A percentile compares a stretch with the other conserved stretches of the same genome.
phyloP scores from a whole-genome alignment of 352 stramenopile genomes.

The Globisporangium emineosum region DNA sequence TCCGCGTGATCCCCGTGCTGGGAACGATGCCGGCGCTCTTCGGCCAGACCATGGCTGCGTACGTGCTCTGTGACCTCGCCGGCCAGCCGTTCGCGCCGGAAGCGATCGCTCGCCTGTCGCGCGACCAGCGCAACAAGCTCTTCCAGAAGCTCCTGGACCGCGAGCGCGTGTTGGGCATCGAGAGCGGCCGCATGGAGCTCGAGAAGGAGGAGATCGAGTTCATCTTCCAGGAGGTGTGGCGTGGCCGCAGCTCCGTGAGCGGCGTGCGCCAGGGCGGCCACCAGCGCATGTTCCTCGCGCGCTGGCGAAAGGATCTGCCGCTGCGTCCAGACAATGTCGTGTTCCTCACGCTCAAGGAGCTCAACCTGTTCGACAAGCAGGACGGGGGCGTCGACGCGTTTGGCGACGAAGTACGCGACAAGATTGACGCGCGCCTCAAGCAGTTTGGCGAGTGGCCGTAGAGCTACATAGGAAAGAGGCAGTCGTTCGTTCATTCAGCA shows the following conservation, averaged over 20 bases:
- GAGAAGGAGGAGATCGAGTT: slow-evolving; percentile 89
- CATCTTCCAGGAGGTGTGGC: slow-evolving; percentile 85
- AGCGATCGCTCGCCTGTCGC: slow-evolving; percentile 60
- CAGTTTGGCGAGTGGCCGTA: slow-evolving; percentile 58
- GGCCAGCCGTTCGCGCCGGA: slow-evolving; percentile 86
- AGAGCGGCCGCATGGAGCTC: slow-evolving; percentile 55
- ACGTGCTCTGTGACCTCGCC: slow-evolving; percentile 93
- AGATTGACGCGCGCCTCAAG: slow-evolving; percentile 59
- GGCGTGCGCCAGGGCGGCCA: slow-evolving; percentile 64
- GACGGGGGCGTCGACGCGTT: slow-evolving; percentile 59
- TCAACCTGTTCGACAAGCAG: slow-evolving; percentile 47
- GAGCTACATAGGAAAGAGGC: not conserved
- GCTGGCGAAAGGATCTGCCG: slow-evolving; percentile 69
- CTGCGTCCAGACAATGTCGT: slow-evolving; percentile 84
- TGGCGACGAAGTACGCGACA: slow-evolving; percentile 53
- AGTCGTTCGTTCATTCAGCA: not conserved
- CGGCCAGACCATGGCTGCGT: slow-evolving; percentile 95
- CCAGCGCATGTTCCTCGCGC: slow-evolving; percentile 79
- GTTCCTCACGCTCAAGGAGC: slow-evolving; percentile 82
- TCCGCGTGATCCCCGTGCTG: slow-evolving; percentile 95
- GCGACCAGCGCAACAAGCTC: slow-evolving; percentile 85
- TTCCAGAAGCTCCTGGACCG: slow-evolving; percentile 82
- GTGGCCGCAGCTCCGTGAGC: slow-evolving; percentile 69
- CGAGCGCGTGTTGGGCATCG: slow-evolving; percentile 59
- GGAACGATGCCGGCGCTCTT: slow-evolving; percentile 95